phyloP scores from a whole-genome alignment of 2,329 filamentous ascomycete species.

The Aspergillus sp. region DNA sequence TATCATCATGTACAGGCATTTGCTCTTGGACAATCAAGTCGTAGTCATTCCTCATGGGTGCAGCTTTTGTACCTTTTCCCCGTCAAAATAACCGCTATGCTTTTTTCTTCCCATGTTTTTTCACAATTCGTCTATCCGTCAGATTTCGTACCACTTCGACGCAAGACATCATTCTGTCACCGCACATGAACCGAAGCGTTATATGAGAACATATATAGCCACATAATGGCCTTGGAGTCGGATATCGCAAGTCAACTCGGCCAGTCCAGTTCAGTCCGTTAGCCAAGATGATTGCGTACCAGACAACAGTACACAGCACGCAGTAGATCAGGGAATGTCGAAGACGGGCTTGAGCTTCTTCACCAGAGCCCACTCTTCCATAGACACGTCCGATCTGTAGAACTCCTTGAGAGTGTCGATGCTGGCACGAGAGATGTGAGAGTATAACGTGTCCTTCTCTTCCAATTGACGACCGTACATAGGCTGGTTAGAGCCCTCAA shows the following conservation, averaged over 20 bases:
- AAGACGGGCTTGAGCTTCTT: constrained; percentile 94
- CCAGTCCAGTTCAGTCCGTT: no score
- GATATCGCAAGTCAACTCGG: no score
- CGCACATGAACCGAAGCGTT: constrained; percentile 8
- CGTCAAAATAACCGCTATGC: background rate
- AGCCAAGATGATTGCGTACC: background rate
- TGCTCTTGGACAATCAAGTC: constrained; percentile 23
- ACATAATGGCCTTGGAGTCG: no score
- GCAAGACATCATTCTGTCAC: constrained; percentile 7
- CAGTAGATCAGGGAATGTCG: constrained; percentile 66
- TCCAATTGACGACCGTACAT: constrained; percentile 93
- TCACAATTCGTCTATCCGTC: constrained; percentile 5
- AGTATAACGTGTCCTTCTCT: constrained; percentile 85
- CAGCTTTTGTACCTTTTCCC: constrained; percentile 15
- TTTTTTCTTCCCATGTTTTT: background rate
- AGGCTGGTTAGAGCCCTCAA: constrained; percentile 90
- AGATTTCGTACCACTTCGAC: constrained; percentile 1
- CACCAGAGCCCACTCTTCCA: constrained; percentile 92
- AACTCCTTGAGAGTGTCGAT: constrained; percentile 97
- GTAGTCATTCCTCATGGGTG: constrained; percentile 27
- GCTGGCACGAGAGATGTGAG: constrained; percentile 77
- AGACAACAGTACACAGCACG: background rate
- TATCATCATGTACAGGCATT: constrained; percentile 27
- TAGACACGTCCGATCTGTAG: constrained; percentile 81
- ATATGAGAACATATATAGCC: constrained; percentile 1